A percentile compares a stretch with the other conserved stretches of the same genome.
Conservation (phyloP, 129 eudicot species). For the Calendula officinalis region DNA sequence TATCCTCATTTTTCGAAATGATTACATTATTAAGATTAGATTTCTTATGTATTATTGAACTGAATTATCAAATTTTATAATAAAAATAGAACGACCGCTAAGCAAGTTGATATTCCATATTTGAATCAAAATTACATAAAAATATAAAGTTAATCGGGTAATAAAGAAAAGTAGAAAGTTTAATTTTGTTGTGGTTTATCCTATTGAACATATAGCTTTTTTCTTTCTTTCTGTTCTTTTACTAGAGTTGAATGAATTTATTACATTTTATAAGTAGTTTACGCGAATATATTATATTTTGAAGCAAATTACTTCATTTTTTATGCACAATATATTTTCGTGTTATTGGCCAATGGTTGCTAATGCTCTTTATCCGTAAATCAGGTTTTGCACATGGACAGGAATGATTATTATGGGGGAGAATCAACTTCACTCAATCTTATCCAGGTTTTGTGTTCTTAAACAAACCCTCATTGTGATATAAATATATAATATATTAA, state of each 20-base stretch:
- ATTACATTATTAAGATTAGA: neutral
- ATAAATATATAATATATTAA: neutral
- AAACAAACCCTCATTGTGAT: conserved; percentile 7
- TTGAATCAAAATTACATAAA: neutral
- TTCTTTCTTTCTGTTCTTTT: neutral
- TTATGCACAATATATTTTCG: neutral
- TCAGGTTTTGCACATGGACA: conserved; percentile 97
- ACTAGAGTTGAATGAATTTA: neutral
- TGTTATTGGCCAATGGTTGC: conserved; percentile 1
- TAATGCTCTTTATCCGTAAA: conserved; percentile 9
- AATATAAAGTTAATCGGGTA: neutral
- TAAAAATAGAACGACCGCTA: neutral
- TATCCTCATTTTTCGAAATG: neutral
- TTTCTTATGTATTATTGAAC: neutral
- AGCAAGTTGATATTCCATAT: neutral
- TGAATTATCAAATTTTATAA: neutral
- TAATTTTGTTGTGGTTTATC: neutral
- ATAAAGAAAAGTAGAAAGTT: neutral
- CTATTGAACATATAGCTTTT: neutral
- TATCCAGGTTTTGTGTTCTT: conserved; percentile 55
- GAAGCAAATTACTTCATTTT: too few species aligned
- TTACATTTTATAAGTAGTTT: too few species aligned
- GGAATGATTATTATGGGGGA: conserved; percentile 98
- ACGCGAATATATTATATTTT: too few species aligned
- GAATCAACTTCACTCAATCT: conserved; percentile 97